These are phyloP conservation scores for Pseudogymnoascus destructans DNA, from an alignment of 2,329 filamentous ascomycete species.

Conservation along the genomic window DNA sequence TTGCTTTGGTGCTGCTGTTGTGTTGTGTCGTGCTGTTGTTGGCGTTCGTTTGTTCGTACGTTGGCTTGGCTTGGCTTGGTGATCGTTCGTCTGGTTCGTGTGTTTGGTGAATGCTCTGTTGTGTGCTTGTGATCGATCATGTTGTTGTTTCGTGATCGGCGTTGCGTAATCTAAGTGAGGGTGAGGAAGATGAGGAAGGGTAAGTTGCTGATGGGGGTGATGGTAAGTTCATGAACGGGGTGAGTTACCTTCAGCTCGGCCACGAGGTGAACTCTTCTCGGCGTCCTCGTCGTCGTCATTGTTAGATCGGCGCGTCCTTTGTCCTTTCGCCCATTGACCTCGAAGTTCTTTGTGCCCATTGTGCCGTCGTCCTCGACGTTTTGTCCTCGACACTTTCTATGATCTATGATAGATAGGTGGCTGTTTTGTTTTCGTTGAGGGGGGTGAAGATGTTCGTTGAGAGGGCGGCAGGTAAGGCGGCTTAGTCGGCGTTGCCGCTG, in stretches of 20 bases:
- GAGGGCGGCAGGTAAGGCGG: not conserved
- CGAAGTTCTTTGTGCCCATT: not conserved
- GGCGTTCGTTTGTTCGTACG: not conserved
- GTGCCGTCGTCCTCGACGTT: not conserved
- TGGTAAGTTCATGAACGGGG: not conserved
- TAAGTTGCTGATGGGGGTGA: not conserved
- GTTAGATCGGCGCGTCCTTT: not conserved
- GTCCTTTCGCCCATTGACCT: not conserved
- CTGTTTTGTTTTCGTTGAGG: not conserved
- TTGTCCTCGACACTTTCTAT: not conserved
- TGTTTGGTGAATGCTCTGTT: not conserved
- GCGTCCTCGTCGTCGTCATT: not conserved
- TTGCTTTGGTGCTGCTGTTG: not conserved
- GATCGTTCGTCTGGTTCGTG: not conserved
- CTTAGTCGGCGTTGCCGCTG: constrained; percentile 24
- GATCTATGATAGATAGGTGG: not conserved
- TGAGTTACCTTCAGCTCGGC: not conserved
- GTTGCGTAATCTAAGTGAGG: not conserved
- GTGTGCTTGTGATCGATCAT: not conserved
- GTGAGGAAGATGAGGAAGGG: not conserved
- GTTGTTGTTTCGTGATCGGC: not conserved
- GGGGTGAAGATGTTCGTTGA: not conserved
- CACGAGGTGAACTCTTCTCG: not conserved
- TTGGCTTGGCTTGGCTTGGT: not conserved
- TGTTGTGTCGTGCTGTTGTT: not conserved